phyloP scores from a whole-genome alignment of 306 rosid genomes.

The Castanea sativa region DNA sequence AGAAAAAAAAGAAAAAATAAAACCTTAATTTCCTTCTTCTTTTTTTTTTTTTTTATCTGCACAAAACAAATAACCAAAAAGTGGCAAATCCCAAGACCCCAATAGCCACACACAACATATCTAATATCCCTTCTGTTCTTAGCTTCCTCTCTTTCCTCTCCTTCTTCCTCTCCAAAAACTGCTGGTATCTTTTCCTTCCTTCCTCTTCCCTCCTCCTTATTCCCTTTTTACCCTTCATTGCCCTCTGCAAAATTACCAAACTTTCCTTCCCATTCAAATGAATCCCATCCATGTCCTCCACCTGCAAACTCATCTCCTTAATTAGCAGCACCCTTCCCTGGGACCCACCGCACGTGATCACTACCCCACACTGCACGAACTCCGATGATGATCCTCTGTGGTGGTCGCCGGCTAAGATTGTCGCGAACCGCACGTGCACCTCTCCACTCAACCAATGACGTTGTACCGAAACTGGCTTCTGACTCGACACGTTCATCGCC shows the following conservation, averaged over 20 bases:
- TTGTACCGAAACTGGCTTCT: constrained; percentile 46
- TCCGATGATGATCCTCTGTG: constrained; percentile 51
- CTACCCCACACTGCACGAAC: constrained; percentile 39
- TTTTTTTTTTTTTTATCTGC: background rate
- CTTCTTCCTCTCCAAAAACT: constrained; percentile 35
- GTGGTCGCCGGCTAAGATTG: constrained; percentile 42
- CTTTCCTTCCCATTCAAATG: constrained; percentile 60
- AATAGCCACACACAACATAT: constrained; percentile 48
- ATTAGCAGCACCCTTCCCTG: constrained; percentile 46
- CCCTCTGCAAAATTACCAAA: constrained; percentile 56
- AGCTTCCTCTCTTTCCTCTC: constrained; percentile 45
- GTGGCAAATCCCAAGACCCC: constrained; percentile 33
- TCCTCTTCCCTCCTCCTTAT: constrained; percentile 17
- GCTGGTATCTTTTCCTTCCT: constrained; percentile 34
- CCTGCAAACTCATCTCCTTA: constrained; percentile 61
- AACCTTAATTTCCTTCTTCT: background rate
- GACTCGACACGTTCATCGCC: constrained; percentile 71
- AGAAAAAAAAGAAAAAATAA: background rate
- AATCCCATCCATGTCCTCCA: constrained; percentile 75
- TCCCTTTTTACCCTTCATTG: constrained; percentile 48
- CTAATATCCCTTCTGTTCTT: constrained; percentile 64
- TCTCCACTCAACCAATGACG: constrained; percentile 81
- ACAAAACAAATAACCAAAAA: constrained; percentile 25
- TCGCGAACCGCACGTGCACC: constrained; percentile 46
- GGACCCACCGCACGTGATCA: constrained; percentile 44